These are phyloP conservation scores for Zygotorulaspora florentina DNA, from an alignment of 805 yeast genomes.

Conservation along the genomic window DNA sequence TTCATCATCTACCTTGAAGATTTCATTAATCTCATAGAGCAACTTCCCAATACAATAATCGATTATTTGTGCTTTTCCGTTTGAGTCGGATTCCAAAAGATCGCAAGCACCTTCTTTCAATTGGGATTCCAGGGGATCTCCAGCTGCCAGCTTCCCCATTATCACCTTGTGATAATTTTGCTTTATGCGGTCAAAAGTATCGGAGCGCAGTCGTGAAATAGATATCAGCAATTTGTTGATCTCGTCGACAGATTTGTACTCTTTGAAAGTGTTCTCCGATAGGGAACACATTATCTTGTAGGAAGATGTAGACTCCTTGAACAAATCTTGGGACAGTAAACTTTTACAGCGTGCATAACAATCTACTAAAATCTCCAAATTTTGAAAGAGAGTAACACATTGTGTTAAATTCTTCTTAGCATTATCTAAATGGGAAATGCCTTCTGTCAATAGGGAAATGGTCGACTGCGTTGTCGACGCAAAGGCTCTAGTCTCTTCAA, in stretches of 20 bases:
- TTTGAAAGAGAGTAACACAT: constrained; percentile 80
- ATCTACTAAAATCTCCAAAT: constrained; percentile 78
- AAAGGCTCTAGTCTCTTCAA: constrained; percentile 71
- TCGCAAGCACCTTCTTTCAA: constrained; percentile 59
- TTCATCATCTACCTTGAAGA: constrained; percentile 78
- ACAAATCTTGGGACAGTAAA: constrained; percentile 14
- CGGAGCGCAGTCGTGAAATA: constrained; percentile 26
- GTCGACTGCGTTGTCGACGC: constrained; percentile 65
- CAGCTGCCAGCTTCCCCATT: constrained; percentile 11
- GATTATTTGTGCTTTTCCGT: constrained; percentile 55
- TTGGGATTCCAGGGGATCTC: constrained; percentile 25
- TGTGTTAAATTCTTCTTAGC: constrained; percentile 79
- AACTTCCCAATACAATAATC: constrained; percentile 70
- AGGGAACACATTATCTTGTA: constrained; percentile 33
- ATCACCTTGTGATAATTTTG: constrained; percentile 18
- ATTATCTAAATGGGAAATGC: constrained; percentile 72
- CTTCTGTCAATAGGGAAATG: constrained; percentile 67
- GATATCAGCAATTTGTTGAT: constrained; percentile 32
- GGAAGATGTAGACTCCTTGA: constrained; percentile 27
- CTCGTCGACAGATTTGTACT: constrained; percentile 79
- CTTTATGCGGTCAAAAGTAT: constrained; percentile 24
- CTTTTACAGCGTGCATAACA: constrained; percentile 25
- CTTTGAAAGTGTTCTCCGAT: constrained; percentile 39
- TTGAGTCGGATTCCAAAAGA: constrained; percentile 58
- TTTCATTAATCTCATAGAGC: constrained; percentile 66